Percentiles rank a stretch among this genome's conserved stretches.
These are phyloP conservation scores for Heliosperma pusillum DNA, from an alignment of 148 eudicot species.

Conservation along the genomic window DNA sequence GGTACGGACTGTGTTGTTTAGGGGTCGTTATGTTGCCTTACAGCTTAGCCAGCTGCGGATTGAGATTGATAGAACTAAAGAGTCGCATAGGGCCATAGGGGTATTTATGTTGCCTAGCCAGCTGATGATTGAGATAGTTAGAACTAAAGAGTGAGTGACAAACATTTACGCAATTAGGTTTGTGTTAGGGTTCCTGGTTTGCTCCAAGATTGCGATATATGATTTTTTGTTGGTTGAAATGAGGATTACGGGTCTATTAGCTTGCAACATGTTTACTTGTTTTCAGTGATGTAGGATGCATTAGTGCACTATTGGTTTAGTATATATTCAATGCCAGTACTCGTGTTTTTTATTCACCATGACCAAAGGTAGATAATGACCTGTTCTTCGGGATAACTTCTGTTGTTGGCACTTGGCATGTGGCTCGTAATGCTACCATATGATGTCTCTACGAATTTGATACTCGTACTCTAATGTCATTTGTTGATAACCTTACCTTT, in stretches of 20 bases:
- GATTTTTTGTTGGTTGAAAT: neutral
- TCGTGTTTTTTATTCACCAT: neutral
- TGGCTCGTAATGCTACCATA: constrained; percentile 2
- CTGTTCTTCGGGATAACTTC: neutral
- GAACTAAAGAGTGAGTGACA: neutral
- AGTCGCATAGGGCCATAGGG: neutral
- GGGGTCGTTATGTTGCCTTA: neutral
- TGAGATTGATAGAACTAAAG: neutral
- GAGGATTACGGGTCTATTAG: neutral
- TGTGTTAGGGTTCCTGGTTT: neutral
- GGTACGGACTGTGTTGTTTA: neutral
- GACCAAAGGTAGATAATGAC: neutral
- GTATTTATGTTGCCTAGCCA: neutral
- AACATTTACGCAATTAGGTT: no score
- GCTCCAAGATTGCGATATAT: neutral
- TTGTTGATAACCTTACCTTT: neutral
- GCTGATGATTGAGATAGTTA: neutral
- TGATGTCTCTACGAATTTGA: neutral
- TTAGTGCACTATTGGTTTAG: neutral
- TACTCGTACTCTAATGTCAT: neutral
- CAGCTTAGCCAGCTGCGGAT: neutral
- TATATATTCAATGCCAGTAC: neutral
- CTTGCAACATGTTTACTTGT: neutral
- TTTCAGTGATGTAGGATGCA: neutral
- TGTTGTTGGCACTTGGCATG: neutral